Base-by-base conservation (phyloP, 495 filamentous ascomycete genomes). In the Aspergillus avenaceus region DNA sequence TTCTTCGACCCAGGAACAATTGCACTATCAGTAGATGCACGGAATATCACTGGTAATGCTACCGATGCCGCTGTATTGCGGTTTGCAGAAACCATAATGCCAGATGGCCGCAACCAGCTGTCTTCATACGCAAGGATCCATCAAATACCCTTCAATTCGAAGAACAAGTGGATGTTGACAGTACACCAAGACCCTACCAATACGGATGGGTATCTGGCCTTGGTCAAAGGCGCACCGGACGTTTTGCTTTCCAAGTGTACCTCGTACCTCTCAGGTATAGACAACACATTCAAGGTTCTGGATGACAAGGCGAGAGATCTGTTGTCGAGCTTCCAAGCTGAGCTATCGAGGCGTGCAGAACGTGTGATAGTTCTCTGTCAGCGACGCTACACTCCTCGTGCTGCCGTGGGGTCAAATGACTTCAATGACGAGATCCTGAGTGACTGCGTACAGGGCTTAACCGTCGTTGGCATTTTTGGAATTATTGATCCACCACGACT, bases 131-230 rank as follows among this genome's bases (percentile, higher is more conserved):
- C 77, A 36, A 81, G 78, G 31, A 72, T 80, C 6, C 86, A 81
- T 62, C 78, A 87, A 52, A 66, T 88, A 6, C 81, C 81, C 0
- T 90, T 91, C 69, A 91, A 89, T 61, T 84, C 80, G 58, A 87
- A 87, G 69, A 88, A 88, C 60, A 91, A 89, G 59, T 90, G 68
- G 66, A 73, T 73, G 70, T 53, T 69, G 9, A 71, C 64, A 5
- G 45, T 69, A 45, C 64, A 69, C 27, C 49, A 47, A 21, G 52
- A 59, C 14, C 61, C 59, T 0, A 32, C 22, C 23, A 11, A 21
- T 7, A 23, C 38, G 16, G 46, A 49, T 13, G 60, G 45, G 18
- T 64, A 60, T 23, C 56, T 67, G 41, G 26, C 67, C 24, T 67
- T 63, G 29, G 64, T 80, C 59, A 81, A 81, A 55, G 77, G 77